Conservation (phyloP, 148 eudicot species). For the Camellia sinensis region DNA sequence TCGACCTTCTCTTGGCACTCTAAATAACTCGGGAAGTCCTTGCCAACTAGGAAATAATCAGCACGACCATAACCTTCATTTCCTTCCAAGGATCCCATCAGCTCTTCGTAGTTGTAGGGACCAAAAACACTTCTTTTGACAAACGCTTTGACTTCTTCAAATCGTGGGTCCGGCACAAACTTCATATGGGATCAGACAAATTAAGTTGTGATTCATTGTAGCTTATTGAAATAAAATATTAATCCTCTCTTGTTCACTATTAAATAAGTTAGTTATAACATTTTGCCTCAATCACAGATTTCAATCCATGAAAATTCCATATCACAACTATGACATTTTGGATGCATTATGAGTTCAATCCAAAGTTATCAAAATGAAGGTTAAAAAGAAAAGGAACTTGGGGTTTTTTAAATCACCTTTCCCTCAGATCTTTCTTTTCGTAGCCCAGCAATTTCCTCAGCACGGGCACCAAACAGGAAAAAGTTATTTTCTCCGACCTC, state of each 20-base stretch:
- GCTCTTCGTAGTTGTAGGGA: slow-evolving; percentile 41
- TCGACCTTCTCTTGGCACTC: slow-evolving; percentile 85
- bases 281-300: neutral
- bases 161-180: slow-evolving; percentile 71
- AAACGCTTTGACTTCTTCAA: slow-evolving; percentile 66
- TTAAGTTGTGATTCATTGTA: neutral
- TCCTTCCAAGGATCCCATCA: slow-evolving; percentile 78
- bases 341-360: neutral
- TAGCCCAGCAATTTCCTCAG: slow-evolving; percentile 57
- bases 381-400: neutral
- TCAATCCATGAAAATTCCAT: neutral
- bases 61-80: slow-evolving; percentile 80
- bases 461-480: slow-evolving; percentile 71
- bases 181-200: slow-evolving; percentile 8
- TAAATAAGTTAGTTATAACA: neutral
- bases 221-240: neutral
- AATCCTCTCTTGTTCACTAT: neutral
- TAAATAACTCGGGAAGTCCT: slow-evolving; percentile 80
- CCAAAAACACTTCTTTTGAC: slow-evolving; percentile 70
- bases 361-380: neutral
- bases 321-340: neutral
- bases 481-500: slow-evolving; percentile 79
- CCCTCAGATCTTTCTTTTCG: slow-evolving; percentile 77
- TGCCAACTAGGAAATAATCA: slow-evolving; percentile 83
- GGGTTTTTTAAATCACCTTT: slow-evolving; percentile 36